A percentile compares a stretch with the other conserved stretches of the same genome.
These are phyloP conservation scores for Adansonia gregorii DNA, from an alignment of 441 rosid species.

Conservation along the genomic window DNA sequence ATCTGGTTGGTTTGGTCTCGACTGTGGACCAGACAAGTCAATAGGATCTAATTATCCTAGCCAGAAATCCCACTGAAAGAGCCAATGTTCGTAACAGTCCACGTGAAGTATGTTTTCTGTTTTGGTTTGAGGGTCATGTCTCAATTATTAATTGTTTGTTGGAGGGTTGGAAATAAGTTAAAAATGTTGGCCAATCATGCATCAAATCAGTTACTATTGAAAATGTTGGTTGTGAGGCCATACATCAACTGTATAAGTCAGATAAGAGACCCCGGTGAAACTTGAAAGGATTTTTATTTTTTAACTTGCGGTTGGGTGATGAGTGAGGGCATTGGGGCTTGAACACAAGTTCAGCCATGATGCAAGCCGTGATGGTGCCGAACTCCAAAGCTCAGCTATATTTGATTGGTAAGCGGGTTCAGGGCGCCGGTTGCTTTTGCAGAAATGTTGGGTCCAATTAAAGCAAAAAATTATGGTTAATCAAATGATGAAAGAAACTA, in stretches of 20 bases:
- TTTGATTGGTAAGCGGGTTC: too few species aligned
- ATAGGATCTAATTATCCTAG: background rate
- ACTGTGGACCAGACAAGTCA: background rate
- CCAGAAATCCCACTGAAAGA: background rate
- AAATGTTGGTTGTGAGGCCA: background rate
- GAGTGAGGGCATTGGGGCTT: too few species aligned
- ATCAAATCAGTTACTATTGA: background rate
- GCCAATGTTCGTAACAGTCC: too few species aligned
- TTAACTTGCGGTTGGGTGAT: too few species aligned
- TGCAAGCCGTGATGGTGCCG: too few species aligned
- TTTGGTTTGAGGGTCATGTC: background rate
- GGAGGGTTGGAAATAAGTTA: background rate
- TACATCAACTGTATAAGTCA: background rate
- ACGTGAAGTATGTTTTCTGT: background rate
- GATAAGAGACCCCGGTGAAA: background rate
- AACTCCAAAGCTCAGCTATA: too few species aligned
- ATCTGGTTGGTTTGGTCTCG: background rate
- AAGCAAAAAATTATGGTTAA: background rate
- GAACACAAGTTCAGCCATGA: too few species aligned
- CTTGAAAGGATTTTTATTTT: too few species aligned
- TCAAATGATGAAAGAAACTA: too few species aligned
- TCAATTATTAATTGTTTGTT: background rate
- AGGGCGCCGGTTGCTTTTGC: background rate
- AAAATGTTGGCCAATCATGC: background rate
- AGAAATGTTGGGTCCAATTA: background rate